phyloP scores from a whole-genome alignment of 345 rosid genomes.

The Populus tremula region DNA sequence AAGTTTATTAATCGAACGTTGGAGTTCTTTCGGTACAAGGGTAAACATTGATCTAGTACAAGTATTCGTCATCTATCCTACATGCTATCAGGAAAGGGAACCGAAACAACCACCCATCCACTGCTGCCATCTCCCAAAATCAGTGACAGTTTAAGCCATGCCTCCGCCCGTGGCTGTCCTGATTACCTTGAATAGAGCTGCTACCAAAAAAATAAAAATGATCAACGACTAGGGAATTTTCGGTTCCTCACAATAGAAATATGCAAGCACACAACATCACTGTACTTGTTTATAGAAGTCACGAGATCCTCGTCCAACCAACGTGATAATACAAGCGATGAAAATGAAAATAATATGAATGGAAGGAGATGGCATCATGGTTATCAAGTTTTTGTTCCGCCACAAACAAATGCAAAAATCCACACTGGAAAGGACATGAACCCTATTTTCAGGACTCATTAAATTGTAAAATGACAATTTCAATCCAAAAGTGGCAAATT shows the following conservation, averaged over 20 bases:
- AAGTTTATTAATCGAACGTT: background rate
- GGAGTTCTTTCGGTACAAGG: background rate
- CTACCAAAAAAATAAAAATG: constrained; percentile 8
- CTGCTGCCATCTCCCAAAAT: background rate
- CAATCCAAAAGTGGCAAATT: background rate
- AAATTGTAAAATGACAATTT: background rate
- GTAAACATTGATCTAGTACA: background rate
- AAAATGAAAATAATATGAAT: background rate
- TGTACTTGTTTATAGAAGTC: background rate
- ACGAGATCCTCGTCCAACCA: background rate
- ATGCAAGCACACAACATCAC: background rate
- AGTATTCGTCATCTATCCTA: background rate
- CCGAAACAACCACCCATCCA: background rate
- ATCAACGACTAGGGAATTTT: constrained; percentile 45
- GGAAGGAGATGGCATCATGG: background rate
- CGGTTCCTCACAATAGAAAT: background rate
- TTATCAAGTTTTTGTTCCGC: background rate
- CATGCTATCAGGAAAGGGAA: background rate
- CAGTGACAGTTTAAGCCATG: constrained; percentile 4
- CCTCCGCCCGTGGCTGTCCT: constrained; percentile 61
- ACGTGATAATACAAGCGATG: no score
- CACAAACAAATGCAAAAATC: background rate
- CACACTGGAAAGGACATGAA: background rate
- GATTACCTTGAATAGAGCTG: constrained; percentile 94
- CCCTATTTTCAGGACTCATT: background rate